phyloP scores from a whole-genome alignment of 306 rosid genomes.

The Inga oerstediana region DNA sequence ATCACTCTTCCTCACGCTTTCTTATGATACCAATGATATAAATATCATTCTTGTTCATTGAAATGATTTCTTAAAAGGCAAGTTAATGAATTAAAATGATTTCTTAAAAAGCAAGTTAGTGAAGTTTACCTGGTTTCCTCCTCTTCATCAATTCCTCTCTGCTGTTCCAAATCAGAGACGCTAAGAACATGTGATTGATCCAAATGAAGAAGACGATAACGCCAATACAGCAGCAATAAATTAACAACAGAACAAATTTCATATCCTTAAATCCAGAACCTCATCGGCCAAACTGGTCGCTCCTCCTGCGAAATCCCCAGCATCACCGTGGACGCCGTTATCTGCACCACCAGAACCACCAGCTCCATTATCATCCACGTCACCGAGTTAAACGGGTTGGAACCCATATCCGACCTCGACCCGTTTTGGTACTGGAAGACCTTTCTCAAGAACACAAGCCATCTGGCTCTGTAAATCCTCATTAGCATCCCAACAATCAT shows the following conservation, averaged over 20 bases:
- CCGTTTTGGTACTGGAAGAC: conserved; percentile 95
- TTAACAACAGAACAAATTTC: conserved; percentile 70
- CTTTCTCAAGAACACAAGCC: conserved; percentile 78
- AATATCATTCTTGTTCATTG: background rate
- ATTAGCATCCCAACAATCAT: conserved; percentile 53
- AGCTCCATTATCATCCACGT: conserved; percentile 86
- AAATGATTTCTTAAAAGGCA: background rate
- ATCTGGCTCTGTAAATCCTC: conserved; percentile 88
- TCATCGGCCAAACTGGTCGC: conserved; percentile 95
- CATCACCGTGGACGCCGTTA: conserved; percentile 53
- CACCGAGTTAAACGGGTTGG: conserved; percentile 79
- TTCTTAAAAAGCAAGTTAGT: background rate
- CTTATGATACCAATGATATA: no score
- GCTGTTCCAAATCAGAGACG: conserved; percentile 66
- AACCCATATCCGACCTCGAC: conserved; percentile 72
- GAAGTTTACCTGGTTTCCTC: conserved; percentile 74
- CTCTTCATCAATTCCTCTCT: conserved; percentile 63
- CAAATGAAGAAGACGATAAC: conserved; percentile 54
- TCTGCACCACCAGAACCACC: conserved; percentile 64
- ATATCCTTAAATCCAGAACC: conserved; percentile 87
- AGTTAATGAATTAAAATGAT: background rate
- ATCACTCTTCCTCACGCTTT: no score
- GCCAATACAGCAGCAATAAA: conserved; percentile 70
- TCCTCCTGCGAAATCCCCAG: conserved; percentile 71
- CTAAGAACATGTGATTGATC: conserved; percentile 43